Percentiles rank a stretch among this genome's conserved stretches.
Evolutionary conservation across 257 asterid species (phyloP).

Genomic region (Nicotiana knightiana): DNA sequence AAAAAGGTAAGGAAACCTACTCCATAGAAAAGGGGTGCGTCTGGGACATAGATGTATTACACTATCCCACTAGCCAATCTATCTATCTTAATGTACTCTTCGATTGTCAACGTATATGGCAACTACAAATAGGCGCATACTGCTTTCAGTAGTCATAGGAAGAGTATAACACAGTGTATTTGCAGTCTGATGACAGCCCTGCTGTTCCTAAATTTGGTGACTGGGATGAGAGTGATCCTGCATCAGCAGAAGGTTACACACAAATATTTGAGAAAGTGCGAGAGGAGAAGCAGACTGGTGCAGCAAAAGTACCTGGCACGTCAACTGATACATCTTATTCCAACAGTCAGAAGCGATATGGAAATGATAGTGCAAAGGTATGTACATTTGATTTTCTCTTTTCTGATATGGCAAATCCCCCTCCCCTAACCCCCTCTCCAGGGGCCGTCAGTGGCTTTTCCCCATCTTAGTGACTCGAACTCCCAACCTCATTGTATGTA

Average conservation of each 20-base stretch:
- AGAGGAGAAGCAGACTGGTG: conserved; percentile 60
- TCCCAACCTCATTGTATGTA: not conserved
- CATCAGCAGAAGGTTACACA: conserved; percentile 69
- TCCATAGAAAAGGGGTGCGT: not conserved
- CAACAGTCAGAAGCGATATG: conserved; percentile 44
- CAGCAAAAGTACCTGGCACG: conserved; percentile 59
- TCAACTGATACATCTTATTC: conserved; percentile 49
- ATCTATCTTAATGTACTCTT: not conserved
- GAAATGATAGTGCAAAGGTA: conserved; percentile 52
- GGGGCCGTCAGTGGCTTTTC: not conserved
- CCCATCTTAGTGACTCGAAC: not conserved
- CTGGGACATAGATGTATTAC: not conserved
- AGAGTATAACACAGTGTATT: not conserved
- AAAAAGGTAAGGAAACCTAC: not conserved
- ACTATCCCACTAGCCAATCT: not conserved
- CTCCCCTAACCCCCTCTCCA: not conserved
- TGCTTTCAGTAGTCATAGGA: not conserved
- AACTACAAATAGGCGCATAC: not conserved
- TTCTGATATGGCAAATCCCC: not conserved
- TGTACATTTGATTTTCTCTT: not conserved
- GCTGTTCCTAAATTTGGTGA: conserved; percentile 85
- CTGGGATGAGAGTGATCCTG: conserved; percentile 78
- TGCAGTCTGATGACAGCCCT: conserved; percentile 72
- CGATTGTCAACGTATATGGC: not conserved
- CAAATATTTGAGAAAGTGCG: conserved; percentile 60